Base-by-base conservation (phyloP, 2,329 filamentous ascomycete species). In the Cryphonectria carpinicola region DNA sequence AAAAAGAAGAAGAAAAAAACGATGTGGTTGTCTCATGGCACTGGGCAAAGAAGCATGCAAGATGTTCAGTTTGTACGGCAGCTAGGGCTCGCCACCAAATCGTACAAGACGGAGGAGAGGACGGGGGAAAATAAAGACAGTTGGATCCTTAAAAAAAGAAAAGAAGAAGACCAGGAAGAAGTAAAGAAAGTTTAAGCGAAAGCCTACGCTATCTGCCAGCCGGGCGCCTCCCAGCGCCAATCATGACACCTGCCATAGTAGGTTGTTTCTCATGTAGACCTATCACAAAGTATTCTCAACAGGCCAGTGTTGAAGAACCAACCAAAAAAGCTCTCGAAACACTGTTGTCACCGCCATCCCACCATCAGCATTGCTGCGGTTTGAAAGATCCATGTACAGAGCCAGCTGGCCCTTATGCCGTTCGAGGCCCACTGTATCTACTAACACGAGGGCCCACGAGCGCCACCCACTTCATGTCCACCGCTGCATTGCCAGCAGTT, bases 401-500 rank as follows among this genome's bases (percentile, higher is more conserved):
- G 61, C 61, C 61, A 64, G 37, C 61, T 64, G 61, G 61, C 61
- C 61, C 39, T 43, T n/a, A 28, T 65, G 63, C 41, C 63, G 41
- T 65, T 46, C n/a, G 46, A 22, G 65, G 61, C 54, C 65, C 65
- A 67, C 65, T 13, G 10, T 39, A 25, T 39, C n/a, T 25, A 68
- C 66, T 68, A 60, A 68, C 66, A 68, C 66, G 66, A 68, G 66
- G 60, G 66, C 66, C 63, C 28, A 63, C 56, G 66, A 49, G 41
- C 64, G 64, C 58, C 66, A 65, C 63, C 63, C 63, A 65, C 63
- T 65, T 43, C 43, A 65, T 52, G 63, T 28, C 63, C 63, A 65
- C 63, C 63, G 63, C 63, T 65, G 43, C 63, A 65, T 32, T 67
- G 66, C 66, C 66, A 67, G 49, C 61, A 64, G n/a, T 46, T 64